Conservation (phyloP, 495 filamentous ascomycete genomes). For the Talaromyces stipitatus region DNA sequence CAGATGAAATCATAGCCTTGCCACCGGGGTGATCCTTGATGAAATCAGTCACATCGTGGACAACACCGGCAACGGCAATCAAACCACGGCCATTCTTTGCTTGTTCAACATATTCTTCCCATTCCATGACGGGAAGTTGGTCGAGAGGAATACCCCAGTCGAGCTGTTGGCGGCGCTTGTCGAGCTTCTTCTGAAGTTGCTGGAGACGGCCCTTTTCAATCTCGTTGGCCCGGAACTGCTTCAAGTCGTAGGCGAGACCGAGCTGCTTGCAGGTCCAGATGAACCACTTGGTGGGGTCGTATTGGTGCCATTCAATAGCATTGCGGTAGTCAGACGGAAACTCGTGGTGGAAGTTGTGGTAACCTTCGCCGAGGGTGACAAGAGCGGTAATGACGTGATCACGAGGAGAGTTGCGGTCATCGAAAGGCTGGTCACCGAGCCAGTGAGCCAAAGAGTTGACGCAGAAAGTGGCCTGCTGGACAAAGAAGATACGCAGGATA, state of each 20-base stretch:
- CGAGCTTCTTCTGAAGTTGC: constrained; percentile 98
- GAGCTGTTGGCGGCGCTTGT: constrained; percentile 84
- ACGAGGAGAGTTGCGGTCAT: constrained; percentile 96
- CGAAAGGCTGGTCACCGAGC: constrained; percentile 98
- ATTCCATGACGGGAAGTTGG: constrained; percentile 89
- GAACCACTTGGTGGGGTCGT: constrained; percentile 97
- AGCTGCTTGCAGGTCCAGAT: constrained; percentile 94
- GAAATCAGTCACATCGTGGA: constrained; percentile 92
- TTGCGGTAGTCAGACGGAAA: constrained; percentile 99
- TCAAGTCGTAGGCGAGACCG: constrained; percentile 88
- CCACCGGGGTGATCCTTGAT: constrained; percentile 97
- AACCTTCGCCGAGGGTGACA: constrained; percentile 93
- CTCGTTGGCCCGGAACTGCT: constrained; percentile 96
- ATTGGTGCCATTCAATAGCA: constrained; percentile 96
- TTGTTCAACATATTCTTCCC: constrained; percentile 90
- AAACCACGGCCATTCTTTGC: constrained; percentile 82
- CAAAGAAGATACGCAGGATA: constrained; percentile 94
- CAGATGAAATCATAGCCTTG: constrained; percentile 87
- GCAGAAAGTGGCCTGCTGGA: constrained; percentile 99
- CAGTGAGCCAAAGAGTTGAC: constrained; percentile 98
- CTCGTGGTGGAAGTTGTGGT: constrained; percentile 99
- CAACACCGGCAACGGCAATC: constrained; percentile 84
- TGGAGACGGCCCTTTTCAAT: constrained; percentile 98
- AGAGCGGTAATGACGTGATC: constrained; percentile 95
- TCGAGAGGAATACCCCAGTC: constrained; percentile 96